Evolutionary conservation across 2,329 filamentous ascomycete species (phyloP), one percentile per base, ranked within the genome.

Genomic region (Pseudocercospora fijiensis): DNA sequence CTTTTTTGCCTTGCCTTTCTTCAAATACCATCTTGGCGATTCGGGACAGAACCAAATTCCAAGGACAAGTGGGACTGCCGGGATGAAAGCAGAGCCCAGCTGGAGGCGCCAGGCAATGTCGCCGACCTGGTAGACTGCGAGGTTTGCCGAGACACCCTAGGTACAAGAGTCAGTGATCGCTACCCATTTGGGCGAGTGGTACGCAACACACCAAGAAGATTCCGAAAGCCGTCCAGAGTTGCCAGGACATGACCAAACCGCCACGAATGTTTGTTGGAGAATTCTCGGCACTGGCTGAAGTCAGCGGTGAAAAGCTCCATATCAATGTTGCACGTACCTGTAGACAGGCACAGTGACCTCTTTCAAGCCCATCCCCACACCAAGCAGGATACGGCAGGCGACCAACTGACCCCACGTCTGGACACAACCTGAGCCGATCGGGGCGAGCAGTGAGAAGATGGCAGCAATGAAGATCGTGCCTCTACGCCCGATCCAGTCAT

Each of bases 401-500:
- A 93, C 82, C 69, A 92, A 84, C 69, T 90, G 84, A 73, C 80
- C 82, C 89, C 90, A 93, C 88, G 83, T 84, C 65, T 87, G 84
- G n/a, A 81, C 80, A n/a, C 85, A 71, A 0, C 82, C 89, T 84
- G 79, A 88, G 76, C 66, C 86, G 82, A 33, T 80, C 57, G 88
- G 90, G 8, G 90, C 86, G 87, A 70, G 45, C 18, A 90, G 76
- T 86, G 16, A 90, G 82, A 70, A 65, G 9, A 74, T 62, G 13
- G 73, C 74, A 1, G 74, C 71, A 43, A 78, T 27, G 57, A 78
- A 77, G 28, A 79, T 77, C 0, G 76, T 74, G 1, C 75, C 75
- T 11, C 78, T 71, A 27, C 78, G 62, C 2, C 71, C 74, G 20
- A 76, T 60, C 49, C 67, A 66, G 20, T 72, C 65, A 64, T 75